phyloP scores from a whole-genome alignment of 495 filamentous ascomycete genomes.

The Aspergillus olivimuriae region DNA sequence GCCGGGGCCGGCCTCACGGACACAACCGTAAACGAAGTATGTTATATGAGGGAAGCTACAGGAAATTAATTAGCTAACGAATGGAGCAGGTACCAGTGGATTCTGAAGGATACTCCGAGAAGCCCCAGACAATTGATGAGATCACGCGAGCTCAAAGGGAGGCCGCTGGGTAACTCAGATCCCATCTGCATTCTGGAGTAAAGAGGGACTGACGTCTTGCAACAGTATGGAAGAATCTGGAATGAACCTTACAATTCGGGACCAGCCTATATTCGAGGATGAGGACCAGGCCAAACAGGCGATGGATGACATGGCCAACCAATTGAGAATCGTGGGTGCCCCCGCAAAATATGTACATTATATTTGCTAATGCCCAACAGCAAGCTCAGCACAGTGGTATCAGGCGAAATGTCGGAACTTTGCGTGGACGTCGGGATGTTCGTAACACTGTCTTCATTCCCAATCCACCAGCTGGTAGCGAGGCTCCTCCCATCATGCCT shows the following conservation, averaged over 20 bases:
- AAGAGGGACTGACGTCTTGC: slow-evolving; percentile 7
- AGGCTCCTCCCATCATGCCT: slow-evolving; percentile 12
- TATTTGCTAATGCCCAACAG: slow-evolving; percentile 22
- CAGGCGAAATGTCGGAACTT: slow-evolving; percentile 63
- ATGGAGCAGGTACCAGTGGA: slow-evolving; percentile 40
- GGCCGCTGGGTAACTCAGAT: slow-evolving; percentile 49
- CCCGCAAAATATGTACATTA: not conserved
- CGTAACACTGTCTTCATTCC: slow-evolving; percentile 82
- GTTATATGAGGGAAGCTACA: not conserved
- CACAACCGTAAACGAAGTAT: slow-evolving; percentile 21
- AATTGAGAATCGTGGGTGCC: slow-evolving; percentile 57
- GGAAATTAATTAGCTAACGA: slow-evolving; percentile 5
- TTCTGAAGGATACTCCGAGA: slow-evolving; percentile 62
- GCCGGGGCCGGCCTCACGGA: slow-evolving; percentile 14
- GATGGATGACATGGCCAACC: slow-evolving; percentile 85
- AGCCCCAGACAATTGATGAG: slow-evolving; percentile 62
- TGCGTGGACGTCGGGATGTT: slow-evolving; percentile 85
- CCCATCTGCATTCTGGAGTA: not conserved
- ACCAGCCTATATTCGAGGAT: slow-evolving; percentile 90
- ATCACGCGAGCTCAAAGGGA: slow-evolving; percentile 80
- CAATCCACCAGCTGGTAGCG: slow-evolving; percentile 34
- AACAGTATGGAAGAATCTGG: slow-evolving; percentile 58
- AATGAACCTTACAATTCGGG: slow-evolving; percentile 88
- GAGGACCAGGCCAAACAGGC: slow-evolving; percentile 83
- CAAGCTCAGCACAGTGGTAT: slow-evolving; percentile 51